Evolutionary conservation across 2,329 filamentous ascomycete species (phyloP).

Genomic region (Aspergillus pseudoviridinutans): DNA sequence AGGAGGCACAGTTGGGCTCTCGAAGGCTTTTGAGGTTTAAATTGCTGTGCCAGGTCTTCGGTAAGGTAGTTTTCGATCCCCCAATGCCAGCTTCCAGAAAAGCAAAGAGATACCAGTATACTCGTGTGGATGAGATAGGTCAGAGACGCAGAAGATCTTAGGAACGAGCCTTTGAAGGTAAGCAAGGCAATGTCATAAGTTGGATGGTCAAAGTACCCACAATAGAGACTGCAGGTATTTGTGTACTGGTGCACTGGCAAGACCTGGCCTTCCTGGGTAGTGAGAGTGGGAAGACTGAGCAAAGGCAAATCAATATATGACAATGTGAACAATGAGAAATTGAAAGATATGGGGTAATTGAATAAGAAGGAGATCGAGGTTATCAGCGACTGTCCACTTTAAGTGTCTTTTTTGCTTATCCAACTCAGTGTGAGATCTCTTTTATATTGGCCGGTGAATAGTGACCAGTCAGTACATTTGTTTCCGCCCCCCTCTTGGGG

Average conservation of each 20-base stretch:
- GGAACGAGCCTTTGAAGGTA: background rate
- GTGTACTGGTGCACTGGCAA: background rate
- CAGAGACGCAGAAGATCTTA: background rate
- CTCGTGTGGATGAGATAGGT: background rate
- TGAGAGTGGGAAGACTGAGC: background rate
- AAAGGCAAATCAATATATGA: background rate
- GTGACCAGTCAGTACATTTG: background rate
- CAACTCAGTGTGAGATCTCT: background rate
- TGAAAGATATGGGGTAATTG: background rate
- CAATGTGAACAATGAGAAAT: background rate
- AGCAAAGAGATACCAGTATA: background rate
- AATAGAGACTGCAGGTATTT: background rate
- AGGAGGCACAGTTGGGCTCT: background rate
- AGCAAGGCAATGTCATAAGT: background rate
- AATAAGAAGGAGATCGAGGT: background rate
- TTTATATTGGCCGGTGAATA: background rate
- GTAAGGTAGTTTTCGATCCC: background rate
- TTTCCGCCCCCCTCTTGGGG: constrained; percentile 3
- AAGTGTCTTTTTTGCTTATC: background rate
- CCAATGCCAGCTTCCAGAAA: background rate
- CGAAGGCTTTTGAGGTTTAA: background rate
- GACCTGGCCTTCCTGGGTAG: background rate
- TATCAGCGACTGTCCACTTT: background rate
- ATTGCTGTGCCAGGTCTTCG: background rate
- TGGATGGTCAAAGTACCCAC: background rate